A percentile compares a stretch with the other conserved stretches of the same genome.
Evolutionary conservation across 1,284 basidiomycete genomes (phyloP).

Genomic region (Leccinum brunneo-olivaceum): DNA sequence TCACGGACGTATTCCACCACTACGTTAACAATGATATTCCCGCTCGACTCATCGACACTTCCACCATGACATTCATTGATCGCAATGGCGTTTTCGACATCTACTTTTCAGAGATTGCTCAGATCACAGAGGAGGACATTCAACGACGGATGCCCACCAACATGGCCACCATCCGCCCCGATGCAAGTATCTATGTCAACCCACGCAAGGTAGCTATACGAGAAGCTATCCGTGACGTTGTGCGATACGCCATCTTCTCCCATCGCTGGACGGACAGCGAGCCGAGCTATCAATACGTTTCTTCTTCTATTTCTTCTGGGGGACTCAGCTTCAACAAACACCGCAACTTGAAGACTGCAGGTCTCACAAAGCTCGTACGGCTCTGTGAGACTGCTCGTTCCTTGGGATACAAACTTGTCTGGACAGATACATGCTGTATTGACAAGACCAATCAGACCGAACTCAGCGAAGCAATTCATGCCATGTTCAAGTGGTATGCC

Average conservation of each 20-base stretch:
- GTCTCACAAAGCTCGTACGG: constrained; percentile 15
- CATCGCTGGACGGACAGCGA: constrained; percentile 25
- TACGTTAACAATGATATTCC: constrained; percentile 26
- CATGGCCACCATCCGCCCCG: constrained; percentile 6
- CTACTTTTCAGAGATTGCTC: constrained; percentile 17
- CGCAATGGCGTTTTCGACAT: constrained; percentile 13
- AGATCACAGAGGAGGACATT: constrained; percentile 17
- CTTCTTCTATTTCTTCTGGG: not conserved
- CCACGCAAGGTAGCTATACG: constrained; percentile 10
- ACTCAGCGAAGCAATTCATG: constrained; percentile 24
- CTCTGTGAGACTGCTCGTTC: constrained; percentile 19
- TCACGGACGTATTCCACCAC: constrained; percentile 11
- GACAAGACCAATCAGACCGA: constrained; percentile 17
- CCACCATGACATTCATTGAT: constrained; percentile 19
- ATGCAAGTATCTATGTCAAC: constrained; percentile 14
- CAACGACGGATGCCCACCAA: constrained; percentile 1
- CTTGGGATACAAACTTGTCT: constrained; percentile 16
- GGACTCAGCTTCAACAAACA: constrained; percentile 1
- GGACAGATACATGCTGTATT: constrained; percentile 28
- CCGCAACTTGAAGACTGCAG: not conserved
- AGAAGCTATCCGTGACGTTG: constrained; percentile 17
- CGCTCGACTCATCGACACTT: constrained; percentile 23
- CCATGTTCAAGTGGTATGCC: constrained; percentile 27
- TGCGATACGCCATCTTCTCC: constrained; percentile 23
- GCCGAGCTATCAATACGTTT: constrained; percentile 20